Base-by-base conservation (phyloP, 805 yeast genomes). In the Tetrapisispora namnaoensis region DNA sequence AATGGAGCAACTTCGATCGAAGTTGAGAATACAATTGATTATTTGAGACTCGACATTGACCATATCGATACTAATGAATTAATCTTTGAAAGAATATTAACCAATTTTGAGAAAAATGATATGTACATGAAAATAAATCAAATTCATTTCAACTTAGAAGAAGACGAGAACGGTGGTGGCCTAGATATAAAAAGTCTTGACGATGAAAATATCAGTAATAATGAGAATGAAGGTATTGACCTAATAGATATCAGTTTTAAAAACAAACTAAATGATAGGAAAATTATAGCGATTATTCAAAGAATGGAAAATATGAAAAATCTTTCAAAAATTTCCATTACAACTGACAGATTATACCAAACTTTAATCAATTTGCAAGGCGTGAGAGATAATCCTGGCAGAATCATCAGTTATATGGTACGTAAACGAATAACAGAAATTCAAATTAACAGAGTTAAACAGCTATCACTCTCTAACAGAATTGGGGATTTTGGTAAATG, bases 301-400 rank as follows among this genome's bases (percentile, higher is more conserved):
- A 30, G 47, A 30, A 45, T 62, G 43, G 61, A 59, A 8, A 16
- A 44, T 10, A 55, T 65, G 61, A 58, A 55, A 34, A 52, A 53
- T 45, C 42, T 65, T 41, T 24, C 28, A 14, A 53, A 45, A 22
- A 34, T 65, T 7, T 35, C 46, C 7, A 56, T 57, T 6, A 47
- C 57, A 35, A 60, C 62, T 7, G 55, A 53, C 22, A 36, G 24
- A 3, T 34, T 63, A 20, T 62, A 54, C 46, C 63, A 58, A 36
- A 42, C 55, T 8, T 20, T 62, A 37, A 53, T 62, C 4, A 65
- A 65, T 48, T 51, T 56, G 13, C 66, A 62, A 40, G 68, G 69
- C 11, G 51, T 55, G 4, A 53, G 65, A 37, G 65, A 61, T 42
- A 57, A 60, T 38, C 61, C 65, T 4, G 65, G 65, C 3, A 55